phyloP scores from a whole-genome alignment of 2,329 filamentous ascomycete species.

The Aspergillus thermomutatus region DNA sequence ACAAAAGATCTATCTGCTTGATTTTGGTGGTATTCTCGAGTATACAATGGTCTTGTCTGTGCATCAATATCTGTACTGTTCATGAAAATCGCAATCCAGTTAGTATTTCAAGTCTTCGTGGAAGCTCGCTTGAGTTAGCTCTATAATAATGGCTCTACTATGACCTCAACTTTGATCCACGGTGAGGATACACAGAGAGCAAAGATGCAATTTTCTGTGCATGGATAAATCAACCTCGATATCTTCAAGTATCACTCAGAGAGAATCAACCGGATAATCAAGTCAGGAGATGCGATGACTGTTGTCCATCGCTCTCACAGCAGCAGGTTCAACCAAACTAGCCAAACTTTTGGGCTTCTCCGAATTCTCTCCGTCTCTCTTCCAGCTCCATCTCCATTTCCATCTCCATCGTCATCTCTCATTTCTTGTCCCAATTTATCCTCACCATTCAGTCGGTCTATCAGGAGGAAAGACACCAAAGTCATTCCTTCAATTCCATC shows the following conservation, averaged over 20 bases:
- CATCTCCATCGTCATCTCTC: background rate
- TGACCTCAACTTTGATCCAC: background rate
- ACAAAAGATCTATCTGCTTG: background rate
- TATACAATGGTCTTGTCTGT: background rate
- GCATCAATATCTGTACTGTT: background rate
- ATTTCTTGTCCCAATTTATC: slow-evolving; percentile 4
- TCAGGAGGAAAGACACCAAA: background rate
- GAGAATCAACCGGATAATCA: background rate
- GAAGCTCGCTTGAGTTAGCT: background rate
- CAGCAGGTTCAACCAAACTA: background rate
- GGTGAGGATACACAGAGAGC: background rate
- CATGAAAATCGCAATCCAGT: no score
- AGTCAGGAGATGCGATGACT: background rate
- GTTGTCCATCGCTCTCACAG: background rate
- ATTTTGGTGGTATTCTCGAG: background rate
- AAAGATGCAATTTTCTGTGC: background rate
- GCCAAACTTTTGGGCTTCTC: background rate
- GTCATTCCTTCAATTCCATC: background rate
- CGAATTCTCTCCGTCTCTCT: background rate
- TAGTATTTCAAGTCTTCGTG: background rate
- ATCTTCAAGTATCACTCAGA: background rate
- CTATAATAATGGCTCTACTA: background rate
- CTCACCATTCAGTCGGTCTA: background rate
- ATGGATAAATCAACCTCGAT: background rate
- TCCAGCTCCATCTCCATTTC: background rate